Evolutionary conservation across 176 grass and related monocot species (phyloP).

Genomic region (Puccinellia tenuiflora): DNA sequence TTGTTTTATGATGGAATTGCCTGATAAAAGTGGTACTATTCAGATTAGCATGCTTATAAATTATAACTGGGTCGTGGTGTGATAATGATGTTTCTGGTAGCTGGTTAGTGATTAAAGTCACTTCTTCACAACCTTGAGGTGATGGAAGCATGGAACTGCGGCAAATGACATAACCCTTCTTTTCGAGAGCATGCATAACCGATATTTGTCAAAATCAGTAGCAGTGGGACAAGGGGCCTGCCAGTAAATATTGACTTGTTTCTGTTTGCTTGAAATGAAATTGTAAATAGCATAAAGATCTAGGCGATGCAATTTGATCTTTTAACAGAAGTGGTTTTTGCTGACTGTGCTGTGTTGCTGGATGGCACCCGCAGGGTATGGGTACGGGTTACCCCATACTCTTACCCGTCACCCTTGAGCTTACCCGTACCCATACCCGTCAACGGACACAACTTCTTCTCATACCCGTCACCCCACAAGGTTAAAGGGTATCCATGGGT

Average conservation of each 20-base stretch:
- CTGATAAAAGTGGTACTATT: constrained; percentile 14
- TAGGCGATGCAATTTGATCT: background rate
- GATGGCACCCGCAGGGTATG: no score
- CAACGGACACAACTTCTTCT: no score
- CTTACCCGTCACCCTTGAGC: no score
- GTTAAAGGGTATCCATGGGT: no score
- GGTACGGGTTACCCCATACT: no score
- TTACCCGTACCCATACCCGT: no score
- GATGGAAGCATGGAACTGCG: background rate
- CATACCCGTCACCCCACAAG: no score
- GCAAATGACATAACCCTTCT: background rate
- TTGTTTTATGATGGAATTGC: constrained; percentile 1
- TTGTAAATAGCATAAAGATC: background rate
- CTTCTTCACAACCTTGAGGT: background rate
- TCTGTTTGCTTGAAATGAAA: background rate
- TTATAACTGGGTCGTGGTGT: background rate
- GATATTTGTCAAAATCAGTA: background rate
- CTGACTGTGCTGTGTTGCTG: background rate
- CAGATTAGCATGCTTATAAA: background rate
- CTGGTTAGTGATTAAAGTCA: constrained; percentile 8
- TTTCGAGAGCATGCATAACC: background rate
- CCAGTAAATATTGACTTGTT: background rate
- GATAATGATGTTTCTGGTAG: background rate
- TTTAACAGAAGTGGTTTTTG: background rate
- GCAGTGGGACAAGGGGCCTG: background rate